A percentile compares a stretch with the other conserved stretches of the same genome.
phyloP scores from a whole-genome alignment of 2,329 filamentous ascomycete species.

The Chrysoporthe puriensis region DNA sequence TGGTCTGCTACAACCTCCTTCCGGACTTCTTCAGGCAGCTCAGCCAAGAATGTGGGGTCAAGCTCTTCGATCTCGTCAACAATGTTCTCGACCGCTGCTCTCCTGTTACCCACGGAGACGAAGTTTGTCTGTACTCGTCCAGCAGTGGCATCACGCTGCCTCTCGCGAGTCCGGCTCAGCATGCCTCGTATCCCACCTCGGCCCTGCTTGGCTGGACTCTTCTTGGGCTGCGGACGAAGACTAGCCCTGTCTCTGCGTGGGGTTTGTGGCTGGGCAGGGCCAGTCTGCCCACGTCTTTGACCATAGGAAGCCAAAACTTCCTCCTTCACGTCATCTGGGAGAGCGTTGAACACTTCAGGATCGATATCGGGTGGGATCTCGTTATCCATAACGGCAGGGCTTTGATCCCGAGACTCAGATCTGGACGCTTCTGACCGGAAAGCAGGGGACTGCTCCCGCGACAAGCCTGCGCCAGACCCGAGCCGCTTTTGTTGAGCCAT shows the following conservation, averaged over 20 bases:
- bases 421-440: not conserved
- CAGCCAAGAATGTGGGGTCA: conserved; percentile 76
- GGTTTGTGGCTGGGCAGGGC: conserved; percentile 48
- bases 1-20: conserved; percentile 79
- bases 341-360: conserved; percentile 76
- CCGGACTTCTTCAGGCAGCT: conserved; percentile 80
- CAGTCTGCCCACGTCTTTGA: conserved; percentile 40
- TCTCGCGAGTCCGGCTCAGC: conserved; percentile 51
- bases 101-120: conserved; percentile 45
- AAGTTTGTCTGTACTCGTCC: conserved; percentile 77
- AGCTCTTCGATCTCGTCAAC: conserved; percentile 52
- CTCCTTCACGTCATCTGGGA: conserved; percentile 83
- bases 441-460: conserved; percentile 37
- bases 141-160: conserved; percentile 57
- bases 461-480: conserved; percentile 29
- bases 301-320: conserved; percentile 79
- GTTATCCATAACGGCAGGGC: conserved; percentile 36
- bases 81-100: conserved; percentile 35
- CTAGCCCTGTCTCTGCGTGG: conserved; percentile 60
- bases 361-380: conserved; percentile 78
- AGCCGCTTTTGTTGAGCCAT: conserved; percentile 56
- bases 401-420: conserved; percentile 45
- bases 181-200: conserved; percentile 38
- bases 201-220: conserved; percentile 69
- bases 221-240: conserved; percentile 53